Evolutionary conservation across 2,329 filamentous ascomycete species (phyloP).

Genomic region (Tolypocladium sp.): DNA sequence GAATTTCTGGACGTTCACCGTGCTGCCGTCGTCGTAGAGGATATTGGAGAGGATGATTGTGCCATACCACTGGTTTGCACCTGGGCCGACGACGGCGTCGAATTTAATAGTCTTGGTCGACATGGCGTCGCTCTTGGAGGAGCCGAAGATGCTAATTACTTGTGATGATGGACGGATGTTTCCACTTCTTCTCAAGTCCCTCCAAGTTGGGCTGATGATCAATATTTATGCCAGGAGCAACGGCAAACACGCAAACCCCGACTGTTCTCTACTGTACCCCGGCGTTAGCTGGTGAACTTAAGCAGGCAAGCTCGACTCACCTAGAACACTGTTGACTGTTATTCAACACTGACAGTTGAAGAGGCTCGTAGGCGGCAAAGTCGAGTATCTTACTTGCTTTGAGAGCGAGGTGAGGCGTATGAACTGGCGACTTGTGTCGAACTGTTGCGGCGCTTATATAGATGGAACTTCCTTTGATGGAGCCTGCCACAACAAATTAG

Average conservation of each 20-base stretch:
- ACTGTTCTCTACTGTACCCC: neutral
- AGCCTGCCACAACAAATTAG: no score
- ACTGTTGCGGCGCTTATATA: neutral
- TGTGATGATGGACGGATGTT: neutral
- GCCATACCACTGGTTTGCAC: neutral
- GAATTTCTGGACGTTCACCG: neutral
- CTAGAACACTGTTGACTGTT: neutral
- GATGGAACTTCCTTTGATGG: no score
- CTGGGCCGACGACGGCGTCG: neutral
- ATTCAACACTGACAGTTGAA: neutral
- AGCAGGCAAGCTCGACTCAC: neutral
- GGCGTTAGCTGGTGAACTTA: neutral
- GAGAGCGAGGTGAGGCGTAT: neutral
- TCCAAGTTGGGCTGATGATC: neutral
- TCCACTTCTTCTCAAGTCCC: neutral
- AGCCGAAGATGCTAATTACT: rapidly evolving
- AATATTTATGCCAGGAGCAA: neutral
- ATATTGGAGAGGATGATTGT: neutral
- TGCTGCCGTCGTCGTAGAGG: neutral
- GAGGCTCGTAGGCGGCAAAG: neutral
- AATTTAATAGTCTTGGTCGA: neutral
- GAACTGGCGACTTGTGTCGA: neutral
- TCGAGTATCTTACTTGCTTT: neutral
- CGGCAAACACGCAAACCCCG: neutral
- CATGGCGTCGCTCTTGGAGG: neutral